A percentile compares a stretch with the other conserved stretches of the same genome.
phyloP scores from a whole-genome alignment of 2,329 filamentous ascomycete genomes.

The Clarireedia paspali region DNA sequence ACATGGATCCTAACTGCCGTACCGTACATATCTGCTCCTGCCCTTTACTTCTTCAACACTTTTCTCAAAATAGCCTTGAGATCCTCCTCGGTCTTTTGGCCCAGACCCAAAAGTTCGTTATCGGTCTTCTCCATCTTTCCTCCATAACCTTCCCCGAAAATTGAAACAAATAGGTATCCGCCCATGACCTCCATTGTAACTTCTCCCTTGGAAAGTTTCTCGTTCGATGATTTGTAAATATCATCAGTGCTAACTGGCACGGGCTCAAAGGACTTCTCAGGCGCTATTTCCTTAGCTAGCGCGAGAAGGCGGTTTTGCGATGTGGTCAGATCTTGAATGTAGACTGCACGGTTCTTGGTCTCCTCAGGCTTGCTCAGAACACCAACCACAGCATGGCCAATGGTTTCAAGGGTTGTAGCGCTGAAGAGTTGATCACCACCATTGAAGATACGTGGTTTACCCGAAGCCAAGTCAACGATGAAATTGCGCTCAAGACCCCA shows the following conservation, averaged over 20 bases:
- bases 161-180: constrained; percentile 28
- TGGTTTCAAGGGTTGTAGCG: constrained; percentile 37
- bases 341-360: constrained; percentile 45
- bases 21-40: too few species aligned
- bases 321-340: constrained; percentile 36
- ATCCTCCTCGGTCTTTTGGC: constrained; percentile 32
- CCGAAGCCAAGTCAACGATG: constrained; percentile 36
- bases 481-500: constrained; percentile 41
- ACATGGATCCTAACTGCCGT: too few species aligned
- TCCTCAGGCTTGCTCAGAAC: constrained; percentile 41
- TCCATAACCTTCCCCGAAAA: constrained; percentile 31
- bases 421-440: constrained; percentile 43
- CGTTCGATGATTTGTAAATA: constrained; percentile 16
- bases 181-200: constrained; percentile 27
- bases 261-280: constrained; percentile 23
- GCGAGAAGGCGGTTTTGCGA: constrained; percentile 37
- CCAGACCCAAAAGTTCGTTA: constrained; percentile 36
- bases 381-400: constrained; percentile 42
- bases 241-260: constrained; percentile 12
- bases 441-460: constrained; percentile 39
- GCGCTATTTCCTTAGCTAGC: constrained; percentile 29
- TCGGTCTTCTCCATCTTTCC: constrained; percentile 32
- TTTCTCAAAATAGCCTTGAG: constrained; percentile 29
- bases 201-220: constrained; percentile 20
- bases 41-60: constrained; percentile 4